Conservation (phyloP, 1,284 basidiomycete species). For the Pyrrhoderma noxium region DNA sequence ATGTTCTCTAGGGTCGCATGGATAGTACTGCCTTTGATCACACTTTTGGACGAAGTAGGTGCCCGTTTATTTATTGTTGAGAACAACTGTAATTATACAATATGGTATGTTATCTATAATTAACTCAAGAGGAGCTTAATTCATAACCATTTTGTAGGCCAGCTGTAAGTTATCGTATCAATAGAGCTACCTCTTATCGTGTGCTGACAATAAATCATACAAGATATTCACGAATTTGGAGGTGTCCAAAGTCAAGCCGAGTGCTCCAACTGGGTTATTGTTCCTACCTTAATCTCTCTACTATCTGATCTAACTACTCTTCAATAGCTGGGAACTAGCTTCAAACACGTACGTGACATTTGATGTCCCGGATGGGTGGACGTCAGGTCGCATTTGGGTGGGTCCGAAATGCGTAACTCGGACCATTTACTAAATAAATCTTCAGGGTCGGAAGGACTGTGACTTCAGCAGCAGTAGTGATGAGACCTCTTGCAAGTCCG, state of each 20-base stretch:
- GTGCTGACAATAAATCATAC: conserved; percentile 1
- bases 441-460: conserved; percentile 41
- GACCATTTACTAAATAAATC: background rate
- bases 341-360: conserved; percentile 20
- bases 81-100: conserved; percentile 22
- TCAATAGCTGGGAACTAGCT: conserved; percentile 22
- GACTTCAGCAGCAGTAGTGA: conserved; percentile 36
- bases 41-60: conserved; percentile 16
- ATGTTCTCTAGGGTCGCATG: background rate
- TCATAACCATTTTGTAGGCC: background rate
- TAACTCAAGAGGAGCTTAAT: background rate
- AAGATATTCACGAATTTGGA: conserved; percentile 22
- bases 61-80: conserved; percentile 35
- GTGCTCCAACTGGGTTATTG: conserved; percentile 14
- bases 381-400: conserved; percentile 26
- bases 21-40: background rate
- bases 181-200: background rate
- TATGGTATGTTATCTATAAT: conserved; percentile 27
- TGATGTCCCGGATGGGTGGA: conserved; percentile 26
- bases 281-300: background rate
- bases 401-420: background rate
- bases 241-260: conserved; percentile 19
- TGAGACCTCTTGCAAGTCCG: conserved; percentile 36
- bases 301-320: background rate
- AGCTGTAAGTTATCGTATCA: conserved; percentile 5